Percentiles rank a stretch among this genome's conserved stretches.
These are phyloP conservation scores for Arabidopsis hybrid DNA, from an alignment of 441 rosid genomes.

Conservation along the genomic window DNA sequence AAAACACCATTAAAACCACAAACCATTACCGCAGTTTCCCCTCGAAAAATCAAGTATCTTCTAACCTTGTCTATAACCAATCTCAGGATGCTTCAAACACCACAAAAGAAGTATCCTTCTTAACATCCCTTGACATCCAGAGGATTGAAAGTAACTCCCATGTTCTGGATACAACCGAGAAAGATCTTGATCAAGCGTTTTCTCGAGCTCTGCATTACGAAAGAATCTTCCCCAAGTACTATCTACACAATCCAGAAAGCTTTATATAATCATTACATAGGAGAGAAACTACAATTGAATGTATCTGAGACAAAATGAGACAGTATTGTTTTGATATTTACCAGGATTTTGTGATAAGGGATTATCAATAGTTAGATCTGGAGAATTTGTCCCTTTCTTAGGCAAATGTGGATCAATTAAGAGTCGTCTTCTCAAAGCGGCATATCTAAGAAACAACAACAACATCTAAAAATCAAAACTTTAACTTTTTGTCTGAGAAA, in stretches of 20 bases:
- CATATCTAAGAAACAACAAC: conserved; percentile 58
- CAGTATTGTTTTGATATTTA: conserved; percentile 23
- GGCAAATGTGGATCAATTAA: conserved; percentile 78
- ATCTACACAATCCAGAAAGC: conserved; percentile 55
- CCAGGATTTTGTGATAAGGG: conserved; percentile 97
- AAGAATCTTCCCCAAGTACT: conserved; percentile 97
- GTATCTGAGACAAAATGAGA: conserved; percentile 9
- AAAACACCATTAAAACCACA: conserved; percentile 1
- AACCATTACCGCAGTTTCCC: not conserved
- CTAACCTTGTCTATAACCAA: conserved; percentile 88
- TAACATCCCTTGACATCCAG: conserved; percentile 93
- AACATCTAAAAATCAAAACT: conserved; percentile 20
- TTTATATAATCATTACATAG: conserved; percentile 2
- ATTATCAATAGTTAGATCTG: conserved; percentile 77
- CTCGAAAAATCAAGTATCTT: not conserved
- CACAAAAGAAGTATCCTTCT: conserved; percentile 85
- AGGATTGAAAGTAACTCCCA: conserved; percentile 90
- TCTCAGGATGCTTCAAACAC: conserved; percentile 92
- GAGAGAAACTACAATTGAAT: not conserved
- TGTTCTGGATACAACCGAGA: conserved; percentile 91
- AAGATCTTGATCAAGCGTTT: conserved; percentile 90
- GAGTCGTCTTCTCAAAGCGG: conserved; percentile 77
- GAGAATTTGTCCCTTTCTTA: conserved; percentile 67
- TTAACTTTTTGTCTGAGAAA: too few species aligned
- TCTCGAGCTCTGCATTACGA: conserved; percentile 90